phyloP scores from a whole-genome alignment of 495 filamentous ascomycete species.

The Pyrenula massariospora region DNA sequence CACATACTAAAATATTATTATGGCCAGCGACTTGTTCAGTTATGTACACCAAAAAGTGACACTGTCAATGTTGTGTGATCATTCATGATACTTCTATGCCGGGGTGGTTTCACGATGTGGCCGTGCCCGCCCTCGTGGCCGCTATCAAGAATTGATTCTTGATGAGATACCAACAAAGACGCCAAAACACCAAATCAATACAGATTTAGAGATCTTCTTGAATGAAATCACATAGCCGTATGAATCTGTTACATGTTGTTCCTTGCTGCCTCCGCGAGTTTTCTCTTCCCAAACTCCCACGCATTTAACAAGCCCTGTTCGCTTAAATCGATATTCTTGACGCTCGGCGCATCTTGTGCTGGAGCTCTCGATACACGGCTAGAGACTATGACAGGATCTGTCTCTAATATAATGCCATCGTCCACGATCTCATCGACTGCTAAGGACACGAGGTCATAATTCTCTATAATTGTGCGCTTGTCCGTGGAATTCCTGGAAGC shows the following conservation, averaged over 20 bases:
- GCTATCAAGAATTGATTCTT: no score
- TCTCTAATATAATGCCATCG: conserved; percentile 94
- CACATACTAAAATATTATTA: no score
- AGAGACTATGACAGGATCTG: conserved; percentile 84
- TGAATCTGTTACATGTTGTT: conserved; percentile 1
- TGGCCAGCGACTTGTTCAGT: no score
- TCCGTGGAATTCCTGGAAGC: conserved; percentile 73
- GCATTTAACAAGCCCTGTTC: conserved; percentile 94
- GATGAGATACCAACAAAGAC: no score
- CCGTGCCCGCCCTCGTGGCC: no score
- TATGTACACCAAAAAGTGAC: no score
- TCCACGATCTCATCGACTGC: conserved; percentile 94
- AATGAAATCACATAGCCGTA: no score
- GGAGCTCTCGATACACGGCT: conserved; percentile 85
- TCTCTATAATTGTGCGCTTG: conserved; percentile 94
- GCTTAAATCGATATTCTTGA: conserved; percentile 87
- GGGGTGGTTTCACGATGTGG: no score
- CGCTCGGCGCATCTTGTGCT: conserved; percentile 73
- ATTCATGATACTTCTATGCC: no score
- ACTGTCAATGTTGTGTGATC: no score
- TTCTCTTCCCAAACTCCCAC: conserved; percentile 89
- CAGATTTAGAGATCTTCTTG: no score
- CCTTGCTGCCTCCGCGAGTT: conserved; percentile 62
- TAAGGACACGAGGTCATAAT: conserved; percentile 87
- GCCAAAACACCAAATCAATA: neutral